Percentiles rank a stretch among this genome's conserved stretches.
Evolutionary conservation across 352 stramenopile genomes (phyloP).

Genomic region (Globisporangium sylvaticum): DNA sequence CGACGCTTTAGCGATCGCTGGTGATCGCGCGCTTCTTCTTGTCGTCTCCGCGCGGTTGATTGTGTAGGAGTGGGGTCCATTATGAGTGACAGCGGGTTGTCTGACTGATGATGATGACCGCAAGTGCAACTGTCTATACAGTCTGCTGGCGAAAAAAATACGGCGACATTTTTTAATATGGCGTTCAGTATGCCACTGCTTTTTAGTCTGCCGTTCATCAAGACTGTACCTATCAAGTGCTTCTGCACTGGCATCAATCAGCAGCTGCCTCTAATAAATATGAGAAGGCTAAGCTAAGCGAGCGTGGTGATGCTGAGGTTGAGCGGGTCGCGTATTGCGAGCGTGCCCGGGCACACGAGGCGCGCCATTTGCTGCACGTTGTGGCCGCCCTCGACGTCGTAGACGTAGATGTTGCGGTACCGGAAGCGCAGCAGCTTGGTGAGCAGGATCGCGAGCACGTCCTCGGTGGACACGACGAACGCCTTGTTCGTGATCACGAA

Average conservation of each 20-base stretch:
- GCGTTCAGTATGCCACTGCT: background rate
- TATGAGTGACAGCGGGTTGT: background rate
- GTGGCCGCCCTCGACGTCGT: conserved; percentile 7
- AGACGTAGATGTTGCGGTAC: conserved; percentile 6
- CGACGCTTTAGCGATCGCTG: background rate
- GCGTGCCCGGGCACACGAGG: conserved; percentile 3
- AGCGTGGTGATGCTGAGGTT: conserved; percentile 10
- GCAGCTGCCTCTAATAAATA: background rate
- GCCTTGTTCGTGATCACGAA: conserved; percentile 1
- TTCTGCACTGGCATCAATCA: background rate
- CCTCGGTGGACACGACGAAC: conserved; percentile 11
- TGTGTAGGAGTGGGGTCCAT: background rate
- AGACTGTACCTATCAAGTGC: background rate
- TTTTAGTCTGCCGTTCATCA: background rate
- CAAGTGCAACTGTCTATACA: conserved; percentile 4
- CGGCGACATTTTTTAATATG: conserved; percentile 1
- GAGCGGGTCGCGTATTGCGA: conserved; percentile 1
- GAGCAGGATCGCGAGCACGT: conserved; percentile 11
- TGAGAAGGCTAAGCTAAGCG: background rate
- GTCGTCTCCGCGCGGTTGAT: background rate
- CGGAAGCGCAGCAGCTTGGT: conserved; percentile 12
- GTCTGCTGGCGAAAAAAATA: conserved; percentile 3
- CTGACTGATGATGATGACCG: background rate
- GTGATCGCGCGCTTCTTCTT: background rate
- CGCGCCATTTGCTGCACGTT: conserved; percentile 10